Conservation (phyloP, 305 asterid genomes). For the Fraxinus baroniana region DNA sequence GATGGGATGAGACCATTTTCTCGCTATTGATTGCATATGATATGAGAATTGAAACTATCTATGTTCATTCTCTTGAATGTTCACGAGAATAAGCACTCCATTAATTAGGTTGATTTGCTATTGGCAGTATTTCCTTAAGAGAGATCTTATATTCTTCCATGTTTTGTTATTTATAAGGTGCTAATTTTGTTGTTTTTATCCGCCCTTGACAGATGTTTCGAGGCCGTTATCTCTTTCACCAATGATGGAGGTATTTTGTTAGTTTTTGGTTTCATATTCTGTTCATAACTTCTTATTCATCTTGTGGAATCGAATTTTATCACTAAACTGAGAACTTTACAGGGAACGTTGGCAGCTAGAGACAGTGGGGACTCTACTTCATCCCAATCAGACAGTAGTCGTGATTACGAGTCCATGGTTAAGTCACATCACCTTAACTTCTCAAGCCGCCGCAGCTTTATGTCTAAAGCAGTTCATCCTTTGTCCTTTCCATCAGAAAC, state of each 20-base stretch:
- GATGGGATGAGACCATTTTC: neutral
- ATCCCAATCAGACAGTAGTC: slow-evolving; percentile 83
- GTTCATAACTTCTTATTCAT: neutral
- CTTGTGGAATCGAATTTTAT: slow-evolving; percentile 4
- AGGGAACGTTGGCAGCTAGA: slow-evolving; percentile 83
- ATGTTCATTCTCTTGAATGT: neutral
- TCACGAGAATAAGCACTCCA: neutral
- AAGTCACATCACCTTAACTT: slow-evolving; percentile 71
- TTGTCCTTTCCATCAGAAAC: slow-evolving; percentile 61
- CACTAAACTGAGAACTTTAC: slow-evolving; percentile 22
- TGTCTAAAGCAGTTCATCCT: slow-evolving; percentile 97
- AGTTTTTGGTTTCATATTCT: slow-evolving; percentile 4
- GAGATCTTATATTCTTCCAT: neutral
- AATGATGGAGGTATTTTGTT: slow-evolving; percentile 70
- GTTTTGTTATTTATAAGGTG: slow-evolving; percentile 5
- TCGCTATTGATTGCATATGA: slow-evolving; percentile 6
- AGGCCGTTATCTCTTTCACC: slow-evolving; percentile 81
- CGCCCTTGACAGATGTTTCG: slow-evolving; percentile 46
- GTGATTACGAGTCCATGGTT: slow-evolving; percentile 61
- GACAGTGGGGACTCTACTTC: slow-evolving; percentile 82
- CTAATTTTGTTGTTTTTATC: slow-evolving; percentile 28
- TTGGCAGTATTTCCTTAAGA: neutral
- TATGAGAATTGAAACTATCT: neutral
- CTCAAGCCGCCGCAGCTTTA: slow-evolving; percentile 67
- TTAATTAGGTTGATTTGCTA: neutral